Evolutionary conservation across 1,284 basidiomycete genomes (phyloP).

Genomic region (Tilletia setariae): DNA sequence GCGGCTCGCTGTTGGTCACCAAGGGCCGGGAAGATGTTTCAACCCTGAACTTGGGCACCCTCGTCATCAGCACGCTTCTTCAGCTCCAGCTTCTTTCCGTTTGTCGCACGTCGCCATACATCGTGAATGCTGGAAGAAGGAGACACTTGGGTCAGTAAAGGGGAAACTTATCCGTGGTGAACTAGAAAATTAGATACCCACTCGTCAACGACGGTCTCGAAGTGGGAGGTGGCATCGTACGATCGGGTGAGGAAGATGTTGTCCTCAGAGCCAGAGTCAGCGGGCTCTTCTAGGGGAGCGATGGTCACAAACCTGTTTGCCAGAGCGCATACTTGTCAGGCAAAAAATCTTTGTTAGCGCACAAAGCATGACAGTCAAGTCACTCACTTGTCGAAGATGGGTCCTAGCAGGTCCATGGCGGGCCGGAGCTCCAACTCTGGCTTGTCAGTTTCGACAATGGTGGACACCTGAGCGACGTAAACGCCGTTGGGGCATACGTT

Average conservation of each 20-base stretch:
- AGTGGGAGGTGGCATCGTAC: slow-evolving; percentile 97
- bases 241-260: slow-evolving; percentile 95
- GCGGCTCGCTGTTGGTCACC: too few relatives aligned
- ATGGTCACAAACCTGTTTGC: slow-evolving; percentile 70
- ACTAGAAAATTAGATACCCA: not conserved
- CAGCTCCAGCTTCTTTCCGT: slow-evolving; percentile 49
- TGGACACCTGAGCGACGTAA: slow-evolving; percentile 95
- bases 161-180: not conserved
- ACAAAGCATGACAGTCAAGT: not conserved
- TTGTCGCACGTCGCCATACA: slow-evolving; percentile 49
- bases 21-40: not conserved
- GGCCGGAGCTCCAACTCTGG: slow-evolving; percentile 90
- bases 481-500: slow-evolving; percentile 94
- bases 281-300: slow-evolving; percentile 82
- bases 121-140: slow-evolving; percentile 32
- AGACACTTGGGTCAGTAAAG: not conserved
- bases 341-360: slow-evolving; percentile 12
- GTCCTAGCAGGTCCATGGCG: slow-evolving; percentile 85
- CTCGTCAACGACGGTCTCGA: slow-evolving; percentile 71
- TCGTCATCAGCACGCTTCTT: slow-evolving; percentile 49
- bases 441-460: slow-evolving; percentile 90
- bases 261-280: slow-evolving; percentile 72
- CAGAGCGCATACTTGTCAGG: not conserved
- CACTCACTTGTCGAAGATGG: slow-evolving; percentile 87
- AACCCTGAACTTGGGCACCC: slow-evolving; percentile 52